These are phyloP conservation scores for Neurospora terricola DNA, from an alignment of 495 filamentous ascomycete genomes.

Conservation along the genomic window DNA sequence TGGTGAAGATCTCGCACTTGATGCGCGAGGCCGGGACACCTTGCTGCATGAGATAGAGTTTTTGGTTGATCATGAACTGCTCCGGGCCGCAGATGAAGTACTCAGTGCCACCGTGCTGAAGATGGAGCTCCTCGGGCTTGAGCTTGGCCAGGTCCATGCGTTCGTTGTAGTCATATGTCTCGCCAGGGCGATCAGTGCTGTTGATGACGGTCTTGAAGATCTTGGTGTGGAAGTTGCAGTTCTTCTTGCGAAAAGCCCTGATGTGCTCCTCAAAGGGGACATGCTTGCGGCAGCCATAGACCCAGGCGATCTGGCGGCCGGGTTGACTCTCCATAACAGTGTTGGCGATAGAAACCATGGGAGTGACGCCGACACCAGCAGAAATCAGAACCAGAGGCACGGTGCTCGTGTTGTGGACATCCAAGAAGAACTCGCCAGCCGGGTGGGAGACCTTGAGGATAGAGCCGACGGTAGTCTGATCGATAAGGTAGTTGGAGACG, in stretches of 20 bases:
- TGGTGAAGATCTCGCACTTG: constrained; percentile 61
- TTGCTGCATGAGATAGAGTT: constrained; percentile 35
- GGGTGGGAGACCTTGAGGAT: constrained; percentile 55
- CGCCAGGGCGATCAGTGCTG: constrained; percentile 38
- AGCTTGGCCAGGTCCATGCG: constrained; percentile 47
- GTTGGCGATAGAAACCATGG: constrained; percentile 59
- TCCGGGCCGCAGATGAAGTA: constrained; percentile 66
- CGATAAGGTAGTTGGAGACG: constrained; percentile 63
- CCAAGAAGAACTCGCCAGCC: constrained; percentile 59
- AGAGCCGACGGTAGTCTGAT: constrained; percentile 47
- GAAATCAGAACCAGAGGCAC: constrained; percentile 56
- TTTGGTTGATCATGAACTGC: constrained; percentile 53
- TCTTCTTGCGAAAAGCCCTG: constrained; percentile 24
- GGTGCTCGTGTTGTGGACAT: constrained; percentile 26
- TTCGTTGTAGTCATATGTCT: constrained; percentile 45
- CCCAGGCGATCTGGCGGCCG: constrained; percentile 44
- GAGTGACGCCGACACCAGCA: constrained; percentile 61
- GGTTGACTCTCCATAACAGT: constrained; percentile 35
- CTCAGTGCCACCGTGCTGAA: constrained; percentile 41
- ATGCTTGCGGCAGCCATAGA: constrained; percentile 48
- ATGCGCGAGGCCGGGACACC: constrained; percentile 46
- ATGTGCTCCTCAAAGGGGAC: constrained; percentile 46
- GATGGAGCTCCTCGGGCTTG: constrained; percentile 38
- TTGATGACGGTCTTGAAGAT: constrained; percentile 33
- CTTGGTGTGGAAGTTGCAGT: constrained; percentile 25